Base-by-base conservation (phyloP, 257 asterid genomes). In the Capsicum chinense region DNA sequence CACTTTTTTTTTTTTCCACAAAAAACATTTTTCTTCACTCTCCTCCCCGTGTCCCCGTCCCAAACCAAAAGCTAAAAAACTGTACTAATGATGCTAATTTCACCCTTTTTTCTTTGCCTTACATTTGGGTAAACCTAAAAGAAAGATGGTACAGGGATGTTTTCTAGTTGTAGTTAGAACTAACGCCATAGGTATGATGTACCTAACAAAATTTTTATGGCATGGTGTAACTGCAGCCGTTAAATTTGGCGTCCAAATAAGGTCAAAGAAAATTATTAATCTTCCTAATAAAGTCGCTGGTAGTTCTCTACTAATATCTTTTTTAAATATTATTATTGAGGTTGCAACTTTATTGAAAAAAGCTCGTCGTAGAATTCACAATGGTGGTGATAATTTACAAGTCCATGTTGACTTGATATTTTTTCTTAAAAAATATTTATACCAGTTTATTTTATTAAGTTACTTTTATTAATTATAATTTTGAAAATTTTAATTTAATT, bases 251-350 rank as follows among this genome's bases (percentile, higher is more conserved):
- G 81, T 74, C 63, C 21, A 74, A 74, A 50, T 50, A 11, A 52
- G 60, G 26, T 74, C 62, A 74, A 74, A 74, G 14, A 74, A 74
- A 50, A 50, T 50, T 50, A 74, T 52, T 50, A 82, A 15, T 42
- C 5, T 19, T 15, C 12, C 6, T 80, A 39, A 19, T 42, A 42
- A 80, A 63, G n/a, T 59, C 39, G 26, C 56, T 63, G 47, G 8
- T 64, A 52, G 79, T 62, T 50, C 60, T 50, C 58, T 21, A 64
- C 48, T 64, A 50, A 35, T 42, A 5, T 21, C 84, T 66, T 58
- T 81, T 44, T 6, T 33, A 62, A 21, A 8, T 62, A 62, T 57
- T 80, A 11, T 19, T 9, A 1, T 14, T 3, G 17, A 16, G 56
- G 3, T 19, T 11, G 19, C 1, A 19, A 12, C 21, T 74, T 50